Evolutionary conservation across 495 filamentous ascomycete genomes (phyloP).

Genomic region (Hypoxylon crocopeplum): DNA sequence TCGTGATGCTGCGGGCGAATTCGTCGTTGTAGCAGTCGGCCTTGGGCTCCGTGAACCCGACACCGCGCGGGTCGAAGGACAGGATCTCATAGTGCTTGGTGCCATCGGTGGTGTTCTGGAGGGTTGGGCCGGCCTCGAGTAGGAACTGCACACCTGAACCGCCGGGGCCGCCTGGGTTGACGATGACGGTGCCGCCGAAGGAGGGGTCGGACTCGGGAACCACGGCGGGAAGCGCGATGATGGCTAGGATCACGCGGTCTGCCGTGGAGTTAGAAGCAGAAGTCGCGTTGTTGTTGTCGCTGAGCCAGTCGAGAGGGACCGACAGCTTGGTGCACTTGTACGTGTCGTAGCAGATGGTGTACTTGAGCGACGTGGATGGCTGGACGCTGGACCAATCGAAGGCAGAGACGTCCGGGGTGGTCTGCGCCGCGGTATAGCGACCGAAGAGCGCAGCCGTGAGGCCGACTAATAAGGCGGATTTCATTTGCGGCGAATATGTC

Average conservation of each 20-base stretch:
- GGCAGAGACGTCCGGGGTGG: background rate
- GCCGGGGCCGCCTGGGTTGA: slow-evolving; percentile 33
- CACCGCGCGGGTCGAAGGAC: slow-evolving; percentile 54
- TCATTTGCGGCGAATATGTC: background rate
- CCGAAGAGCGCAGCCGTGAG: slow-evolving; percentile 3
- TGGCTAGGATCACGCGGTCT: slow-evolving; percentile 19
- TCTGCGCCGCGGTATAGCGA: slow-evolving; percentile 3
- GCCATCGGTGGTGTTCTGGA: slow-evolving; percentile 16
- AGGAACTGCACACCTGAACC: slow-evolving; percentile 41
- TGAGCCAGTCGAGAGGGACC: slow-evolving; percentile 36
- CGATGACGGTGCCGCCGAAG: slow-evolving; percentile 36
- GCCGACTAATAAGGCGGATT: background rate
- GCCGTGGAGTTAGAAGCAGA: slow-evolving; percentile 3
- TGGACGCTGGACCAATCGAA: slow-evolving; percentile 30
- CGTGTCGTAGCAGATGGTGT: slow-evolving; percentile 22
- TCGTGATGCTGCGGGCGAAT: slow-evolving; percentile 23
- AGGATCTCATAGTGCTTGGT: slow-evolving; percentile 46
- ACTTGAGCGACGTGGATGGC: slow-evolving; percentile 31
- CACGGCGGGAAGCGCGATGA: slow-evolving; percentile 25
- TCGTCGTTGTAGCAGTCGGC: slow-evolving; percentile 47
- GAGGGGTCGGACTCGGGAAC: slow-evolving; percentile 31
- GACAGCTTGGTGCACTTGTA: slow-evolving; percentile 31
- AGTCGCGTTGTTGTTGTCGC: background rate
- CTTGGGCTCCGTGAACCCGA: slow-evolving; percentile 46
- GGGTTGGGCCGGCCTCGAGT: slow-evolving; percentile 20